Conservation (phyloP, 1,284 basidiomycete species). For the Grifola frondosa region DNA sequence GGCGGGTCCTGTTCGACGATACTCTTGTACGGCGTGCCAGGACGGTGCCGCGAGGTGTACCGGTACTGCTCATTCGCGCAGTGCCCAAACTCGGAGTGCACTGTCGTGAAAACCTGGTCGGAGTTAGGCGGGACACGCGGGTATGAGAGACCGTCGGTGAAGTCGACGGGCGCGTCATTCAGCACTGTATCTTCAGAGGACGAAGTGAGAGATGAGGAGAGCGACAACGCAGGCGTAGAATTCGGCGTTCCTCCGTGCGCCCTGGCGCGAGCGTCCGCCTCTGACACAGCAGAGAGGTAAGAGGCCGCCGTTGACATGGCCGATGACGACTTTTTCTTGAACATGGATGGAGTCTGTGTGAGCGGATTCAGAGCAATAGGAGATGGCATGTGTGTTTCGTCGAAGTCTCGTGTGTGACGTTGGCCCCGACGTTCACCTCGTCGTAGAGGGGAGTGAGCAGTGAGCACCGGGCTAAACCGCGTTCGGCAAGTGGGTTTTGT, state of each 20-base stretch:
- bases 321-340: conserved; percentile 57
- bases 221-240: conserved; percentile 65
- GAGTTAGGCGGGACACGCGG: conserved; percentile 69
- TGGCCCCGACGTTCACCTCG: too few relatives aligned
- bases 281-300: conserved; percentile 68
- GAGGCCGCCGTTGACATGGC: conserved; percentile 63
- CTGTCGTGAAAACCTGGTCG: conserved; percentile 69
- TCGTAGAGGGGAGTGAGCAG: too few relatives aligned
- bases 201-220: conserved; percentile 65
- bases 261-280: conserved; percentile 65
- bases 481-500: too few relatives aligned
- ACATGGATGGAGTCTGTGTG: conserved; percentile 54
- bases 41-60: conserved; percentile 61
- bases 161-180: conserved; percentile 48
- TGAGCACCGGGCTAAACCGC: too few relatives aligned
- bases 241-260: conserved; percentile 42
- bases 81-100: conserved; percentile 87
- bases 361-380: conserved; percentile 48
- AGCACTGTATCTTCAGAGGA: conserved; percentile 64
- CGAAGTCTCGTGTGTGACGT: conserved; percentile 4
- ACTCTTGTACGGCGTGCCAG: conserved; percentile 47
- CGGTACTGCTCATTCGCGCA: conserved; percentile 74
- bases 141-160: conserved; percentile 52
- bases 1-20: conserved; percentile 78
- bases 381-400: conserved; percentile 46